These are phyloP conservation scores for Golubevia sp. DNA, from an alignment of 1,284 basidiomycete species.

Conservation along the genomic window DNA sequence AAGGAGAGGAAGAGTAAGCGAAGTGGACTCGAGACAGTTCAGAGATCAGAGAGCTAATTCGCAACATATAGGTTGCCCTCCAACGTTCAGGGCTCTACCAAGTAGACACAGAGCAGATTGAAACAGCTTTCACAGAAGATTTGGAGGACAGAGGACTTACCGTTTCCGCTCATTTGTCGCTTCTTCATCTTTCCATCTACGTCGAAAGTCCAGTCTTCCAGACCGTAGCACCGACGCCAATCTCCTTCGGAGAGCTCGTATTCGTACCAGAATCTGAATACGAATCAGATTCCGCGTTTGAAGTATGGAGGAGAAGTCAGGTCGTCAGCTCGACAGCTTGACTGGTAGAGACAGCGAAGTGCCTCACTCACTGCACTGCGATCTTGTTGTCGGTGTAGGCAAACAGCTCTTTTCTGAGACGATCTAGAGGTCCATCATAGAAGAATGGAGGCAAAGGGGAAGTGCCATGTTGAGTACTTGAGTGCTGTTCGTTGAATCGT, in stretches of 20 bases:
- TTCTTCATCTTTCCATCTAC: conserved; percentile 68
- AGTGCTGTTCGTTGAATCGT: no score
- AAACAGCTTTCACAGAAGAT: background rate
- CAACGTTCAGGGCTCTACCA: no score
- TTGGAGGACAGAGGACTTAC: background rate
- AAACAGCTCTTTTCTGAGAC: conserved; percentile 69
- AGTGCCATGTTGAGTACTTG: no score
- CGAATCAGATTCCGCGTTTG: conserved; percentile 7
- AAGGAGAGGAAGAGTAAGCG: background rate
- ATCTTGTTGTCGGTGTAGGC: conserved; percentile 69
- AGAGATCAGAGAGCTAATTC: no score
- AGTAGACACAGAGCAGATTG: background rate
- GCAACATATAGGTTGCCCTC: no score
- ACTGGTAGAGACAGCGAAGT: no score
- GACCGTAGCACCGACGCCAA: conserved; percentile 69
- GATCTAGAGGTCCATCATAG: no score
- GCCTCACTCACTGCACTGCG: conserved; percentile 62
- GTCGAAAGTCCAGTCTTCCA: conserved; percentile 71
- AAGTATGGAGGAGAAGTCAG: conserved; percentile 19
- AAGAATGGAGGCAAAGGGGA: no score
- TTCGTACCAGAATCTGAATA: conserved; percentile 70
- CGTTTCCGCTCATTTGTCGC: conserved; percentile 57
- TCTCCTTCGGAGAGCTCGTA: conserved; percentile 63
- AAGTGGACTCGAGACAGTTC: no score
- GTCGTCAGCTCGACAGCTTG: no score